A percentile compares a stretch with the other conserved stretches of the same genome.
These are phyloP conservation scores for Coemansia sp. DNA, from an alignment of 192 early-diverging fungal species.

Conservation along the genomic window DNA sequence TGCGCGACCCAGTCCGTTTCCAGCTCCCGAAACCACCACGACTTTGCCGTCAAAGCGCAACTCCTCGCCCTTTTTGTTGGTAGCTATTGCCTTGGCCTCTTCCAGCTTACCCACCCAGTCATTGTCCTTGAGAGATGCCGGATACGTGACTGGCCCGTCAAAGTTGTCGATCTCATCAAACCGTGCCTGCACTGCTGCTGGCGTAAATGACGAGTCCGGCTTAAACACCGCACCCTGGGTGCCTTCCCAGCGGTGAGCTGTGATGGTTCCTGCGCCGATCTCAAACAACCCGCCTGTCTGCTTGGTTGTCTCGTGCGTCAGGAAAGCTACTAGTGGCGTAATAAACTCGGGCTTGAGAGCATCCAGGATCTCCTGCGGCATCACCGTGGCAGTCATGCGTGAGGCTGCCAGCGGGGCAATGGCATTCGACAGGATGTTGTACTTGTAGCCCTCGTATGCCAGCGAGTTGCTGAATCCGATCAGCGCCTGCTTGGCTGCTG, in stretches of 20 bases:
- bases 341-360: conserved; percentile 97
- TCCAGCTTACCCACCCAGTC: conserved; percentile 81
- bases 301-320: conserved; percentile 81
- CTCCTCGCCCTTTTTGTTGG: conserved; percentile 59
- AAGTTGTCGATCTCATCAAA: conserved; percentile 78
- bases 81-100: conserved; percentile 63
- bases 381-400: conserved; percentile 94
- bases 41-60: conserved; percentile 77
- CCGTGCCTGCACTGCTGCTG: conserved; percentile 73
- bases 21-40: conserved; percentile 87
- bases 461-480: conserved; percentile 88
- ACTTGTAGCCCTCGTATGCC: conserved; percentile 89
- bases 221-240: conserved; percentile 88
- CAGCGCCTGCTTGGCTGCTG: conserved; percentile 88
- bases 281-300: conserved; percentile 89
- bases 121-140: conserved; percentile 70
- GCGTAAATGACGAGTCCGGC: conserved; percentile 80
- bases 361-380: conserved; percentile 93
- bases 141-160: conserved; percentile 63
- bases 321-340: conserved; percentile 88
- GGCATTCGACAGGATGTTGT: conserved; percentile 90
- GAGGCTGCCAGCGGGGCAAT: conserved; percentile 98
- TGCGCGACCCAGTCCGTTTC: conserved; percentile 87
- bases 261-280: conserved; percentile 86
- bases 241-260: conserved; percentile 91